Evolutionary conservation across 1,284 basidiomycete species (phyloP), one percentile per base, ranked within the genome.

Genomic region (Omphalotus olearius): DNA sequence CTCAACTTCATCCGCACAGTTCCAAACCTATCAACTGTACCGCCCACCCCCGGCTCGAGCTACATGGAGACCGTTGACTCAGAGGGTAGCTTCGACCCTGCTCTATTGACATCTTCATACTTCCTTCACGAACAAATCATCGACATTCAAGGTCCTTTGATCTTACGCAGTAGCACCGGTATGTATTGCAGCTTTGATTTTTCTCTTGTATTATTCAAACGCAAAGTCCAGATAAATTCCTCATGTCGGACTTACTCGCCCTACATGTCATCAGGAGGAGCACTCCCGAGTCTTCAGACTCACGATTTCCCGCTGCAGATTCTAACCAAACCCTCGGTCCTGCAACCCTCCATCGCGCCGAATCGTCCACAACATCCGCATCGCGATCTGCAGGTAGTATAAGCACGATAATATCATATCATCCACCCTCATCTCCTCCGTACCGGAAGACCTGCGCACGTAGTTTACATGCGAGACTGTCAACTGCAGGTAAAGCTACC

Each of bases 381-480:
- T 25, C 20, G 14, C 26, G 23, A 14, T 17, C 38, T 13, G 35
- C 39, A 6, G 30, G 47, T 20, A 38, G 43, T 26, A 48, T 61
- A 3, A 75, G 67, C 51, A 80, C 78, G 7, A 71, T 80, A 25
- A 70, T 80, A 36, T 78, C 76, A 1, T 73, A 71, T 47, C 76
- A 79, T 42, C 67, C 70, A 2, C 53, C 62, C 16, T 47, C 48
- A 23, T 23, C 39, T 28, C 41, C 52, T 5, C 65, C 69, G 28
- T 63, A 66, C 47, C 50, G 56, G 3, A 58, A 59, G 1, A 69
- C 64, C 2, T 64, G 71, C 5, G 76, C 78, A 1, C 36, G 62
- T 7, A 59, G 59, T 1, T 66, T 80, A 36, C 69, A 74, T 50
- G 52, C 59, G 6, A 69, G 79, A 4, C 60, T 78, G 17, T 62